These are phyloP conservation scores for Rhynchosporium agropyri DNA, from an alignment of 2,329 filamentous ascomycete genomes.

Conservation along the genomic window DNA sequence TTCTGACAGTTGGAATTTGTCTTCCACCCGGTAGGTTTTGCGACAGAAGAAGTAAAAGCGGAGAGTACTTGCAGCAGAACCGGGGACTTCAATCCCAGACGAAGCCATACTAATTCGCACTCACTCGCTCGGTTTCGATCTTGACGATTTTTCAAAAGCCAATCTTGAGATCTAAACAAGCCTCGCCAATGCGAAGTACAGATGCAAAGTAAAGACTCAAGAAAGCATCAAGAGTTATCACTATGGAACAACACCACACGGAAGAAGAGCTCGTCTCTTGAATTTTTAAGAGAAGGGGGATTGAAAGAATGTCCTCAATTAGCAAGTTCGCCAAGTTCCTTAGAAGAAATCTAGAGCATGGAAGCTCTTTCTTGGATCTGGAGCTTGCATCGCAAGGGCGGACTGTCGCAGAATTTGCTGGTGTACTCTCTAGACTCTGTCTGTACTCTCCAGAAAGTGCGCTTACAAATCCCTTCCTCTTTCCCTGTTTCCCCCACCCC, in stretches of 20 bases:
- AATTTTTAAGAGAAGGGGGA: slow-evolving; percentile 1
- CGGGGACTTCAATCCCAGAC: slow-evolving; percentile 28
- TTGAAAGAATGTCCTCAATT: background rate
- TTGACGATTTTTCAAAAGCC: background rate
- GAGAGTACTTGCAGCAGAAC: slow-evolving; percentile 21
- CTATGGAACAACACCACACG: background rate
- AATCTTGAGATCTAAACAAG: slow-evolving; percentile 8
- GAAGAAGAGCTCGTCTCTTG: background rate
- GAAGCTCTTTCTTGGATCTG: background rate
- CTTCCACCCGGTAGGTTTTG: background rate
- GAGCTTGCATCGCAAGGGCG: slow-evolving; percentile 8
- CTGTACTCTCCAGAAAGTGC: background rate
- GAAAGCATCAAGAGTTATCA: background rate
- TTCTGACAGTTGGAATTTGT: background rate
- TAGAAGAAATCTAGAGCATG: slow-evolving; percentile 5
- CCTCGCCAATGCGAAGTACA: slow-evolving; percentile 12
- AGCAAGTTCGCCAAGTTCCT: slow-evolving; percentile 11
- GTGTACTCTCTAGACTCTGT: background rate
- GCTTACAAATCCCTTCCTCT: slow-evolving; percentile 16
- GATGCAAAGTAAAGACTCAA: slow-evolving; percentile 5
- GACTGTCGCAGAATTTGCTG: slow-evolving; percentile 11
- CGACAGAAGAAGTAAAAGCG: background rate
- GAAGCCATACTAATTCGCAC: slow-evolving; percentile 29
- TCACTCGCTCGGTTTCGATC: background rate
- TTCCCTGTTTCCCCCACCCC: slow-evolving; percentile 6